Conservation (phyloP, 805 yeast species). For the Kazachstania taianensis region DNA sequence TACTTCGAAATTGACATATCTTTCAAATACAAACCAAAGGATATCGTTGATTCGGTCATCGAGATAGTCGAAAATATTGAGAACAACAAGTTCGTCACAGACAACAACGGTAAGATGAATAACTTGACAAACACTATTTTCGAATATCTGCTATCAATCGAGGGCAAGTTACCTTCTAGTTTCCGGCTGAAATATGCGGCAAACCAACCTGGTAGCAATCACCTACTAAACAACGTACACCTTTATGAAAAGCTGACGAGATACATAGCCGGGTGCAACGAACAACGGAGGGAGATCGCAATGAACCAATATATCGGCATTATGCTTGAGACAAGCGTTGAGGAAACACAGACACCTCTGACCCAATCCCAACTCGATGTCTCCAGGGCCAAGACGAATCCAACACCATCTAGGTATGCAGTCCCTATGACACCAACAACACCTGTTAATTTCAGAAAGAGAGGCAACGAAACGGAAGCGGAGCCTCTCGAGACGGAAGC, state of each 20-base stretch:
- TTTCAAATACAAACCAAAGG: conserved; percentile 26
- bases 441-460: conserved; percentile 10
- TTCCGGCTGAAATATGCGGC: conserved; percentile 21
- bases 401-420: background rate
- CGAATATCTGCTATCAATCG: background rate
- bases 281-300: background rate
- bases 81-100: conserved; percentile 29
- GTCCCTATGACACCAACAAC: conserved; percentile 20
- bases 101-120: conserved; percentile 4
- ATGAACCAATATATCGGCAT: background rate
- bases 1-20: conserved; percentile 51
- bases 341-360: conserved; percentile 1
- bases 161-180: conserved; percentile 17
- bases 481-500: too few species aligned
- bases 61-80: conserved; percentile 37
- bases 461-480: too few species aligned
- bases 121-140: background rate
- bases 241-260: background rate
- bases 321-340: background rate
- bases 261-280: background rate
- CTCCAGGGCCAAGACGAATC: too few species aligned
- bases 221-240: too few species aligned
- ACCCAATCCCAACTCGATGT: too few species aligned
- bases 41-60: conserved; percentile 29
- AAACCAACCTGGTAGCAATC: too few species aligned